Evolutionary conservation across 2,329 filamentous ascomycete genomes (phyloP).

Genomic region (Penicillium oxalicum): DNA sequence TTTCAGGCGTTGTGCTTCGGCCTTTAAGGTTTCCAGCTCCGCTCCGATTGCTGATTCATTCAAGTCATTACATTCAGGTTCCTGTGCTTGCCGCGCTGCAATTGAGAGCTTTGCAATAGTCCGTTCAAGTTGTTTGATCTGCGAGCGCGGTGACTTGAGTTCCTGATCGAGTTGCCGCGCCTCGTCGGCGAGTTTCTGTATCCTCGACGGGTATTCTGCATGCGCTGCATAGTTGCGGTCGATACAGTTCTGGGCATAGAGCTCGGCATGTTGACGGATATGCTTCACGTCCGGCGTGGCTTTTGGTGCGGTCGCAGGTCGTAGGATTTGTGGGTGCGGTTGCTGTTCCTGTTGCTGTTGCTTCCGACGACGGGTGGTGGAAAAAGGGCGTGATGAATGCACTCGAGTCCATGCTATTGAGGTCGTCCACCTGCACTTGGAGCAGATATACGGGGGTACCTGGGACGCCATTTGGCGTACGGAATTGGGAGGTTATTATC

Average conservation of each 20-base stretch:
- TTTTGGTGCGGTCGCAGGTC: constrained; percentile 70
- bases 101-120: constrained; percentile 33
- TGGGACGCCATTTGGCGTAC: constrained; percentile 20
- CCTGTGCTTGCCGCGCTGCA: constrained; percentile 18
- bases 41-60: constrained; percentile 3
- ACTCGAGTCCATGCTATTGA: constrained; percentile 11
- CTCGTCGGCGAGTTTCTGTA: constrained; percentile 40
- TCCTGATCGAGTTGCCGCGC: constrained; percentile 35
- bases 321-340: constrained; percentile 25
- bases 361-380: constrained; percentile 13
- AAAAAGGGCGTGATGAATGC: constrained; percentile 16
- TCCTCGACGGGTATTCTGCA: constrained; percentile 48
- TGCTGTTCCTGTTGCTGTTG: not conserved
- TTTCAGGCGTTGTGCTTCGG: constrained; percentile 37
- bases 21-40: constrained; percentile 26
- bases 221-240: constrained; percentile 71
- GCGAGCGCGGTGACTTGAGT: constrained; percentile 37
- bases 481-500: constrained; percentile 2
- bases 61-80: not conserved
- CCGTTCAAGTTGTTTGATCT: constrained; percentile 41
- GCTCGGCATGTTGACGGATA: constrained; percentile 75
- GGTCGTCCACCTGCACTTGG: constrained; percentile 27
- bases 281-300: constrained; percentile 77
- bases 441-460: constrained; percentile 29
- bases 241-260: constrained; percentile 76